Percentiles rank a stretch among this genome's conserved stretches.
Evolutionary conservation across 1,139 yeast genomes (phyloP).

Genomic region (Kodamaea plutei): DNA sequence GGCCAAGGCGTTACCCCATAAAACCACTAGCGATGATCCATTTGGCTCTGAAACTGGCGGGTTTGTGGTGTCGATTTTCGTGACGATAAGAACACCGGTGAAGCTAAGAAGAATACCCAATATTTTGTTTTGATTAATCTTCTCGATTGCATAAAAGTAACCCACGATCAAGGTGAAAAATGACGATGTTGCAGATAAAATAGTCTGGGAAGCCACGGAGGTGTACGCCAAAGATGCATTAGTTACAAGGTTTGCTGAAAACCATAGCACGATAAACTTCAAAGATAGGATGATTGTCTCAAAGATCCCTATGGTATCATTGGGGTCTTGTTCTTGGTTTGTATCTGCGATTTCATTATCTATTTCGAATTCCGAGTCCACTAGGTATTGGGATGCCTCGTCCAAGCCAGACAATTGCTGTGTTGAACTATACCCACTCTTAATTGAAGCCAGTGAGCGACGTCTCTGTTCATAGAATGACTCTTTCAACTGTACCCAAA

Average conservation of each 20-base stretch:
- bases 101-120: slow-evolving; percentile 69
- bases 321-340: slow-evolving; percentile 13
- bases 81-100: slow-evolving; percentile 74
- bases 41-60: slow-evolving; percentile 28
- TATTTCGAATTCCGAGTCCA: slow-evolving; percentile 6
- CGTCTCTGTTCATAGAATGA: slow-evolving; percentile 18
- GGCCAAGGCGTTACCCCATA: slow-evolving; percentile 78
- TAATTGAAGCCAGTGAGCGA: slow-evolving; percentile 7
- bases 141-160: slow-evolving; percentile 64
- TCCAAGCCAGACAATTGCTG: slow-evolving; percentile 18
- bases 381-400: slow-evolving; percentile 12
- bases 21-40: slow-evolving; percentile 35
- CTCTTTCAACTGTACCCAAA: slow-evolving; percentile 17
- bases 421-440: slow-evolving; percentile 20
- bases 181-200: slow-evolving; percentile 84
- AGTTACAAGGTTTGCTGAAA: slow-evolving; percentile 79
- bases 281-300: slow-evolving; percentile 63
- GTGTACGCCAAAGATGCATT: slow-evolving; percentile 86
- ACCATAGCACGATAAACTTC: slow-evolving; percentile 87
- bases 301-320: slow-evolving; percentile 31
- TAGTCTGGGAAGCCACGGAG: slow-evolving; percentile 90
- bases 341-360: slow-evolving; percentile 1
- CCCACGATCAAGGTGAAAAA: slow-evolving; percentile 91
- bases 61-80: slow-evolving; percentile 46
- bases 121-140: slow-evolving; percentile 59